Percentiles rank a stretch among this genome's conserved stretches.
phyloP scores from a whole-genome alignment of 192 early-diverging fungal species.

The Coemansia sp. region DNA sequence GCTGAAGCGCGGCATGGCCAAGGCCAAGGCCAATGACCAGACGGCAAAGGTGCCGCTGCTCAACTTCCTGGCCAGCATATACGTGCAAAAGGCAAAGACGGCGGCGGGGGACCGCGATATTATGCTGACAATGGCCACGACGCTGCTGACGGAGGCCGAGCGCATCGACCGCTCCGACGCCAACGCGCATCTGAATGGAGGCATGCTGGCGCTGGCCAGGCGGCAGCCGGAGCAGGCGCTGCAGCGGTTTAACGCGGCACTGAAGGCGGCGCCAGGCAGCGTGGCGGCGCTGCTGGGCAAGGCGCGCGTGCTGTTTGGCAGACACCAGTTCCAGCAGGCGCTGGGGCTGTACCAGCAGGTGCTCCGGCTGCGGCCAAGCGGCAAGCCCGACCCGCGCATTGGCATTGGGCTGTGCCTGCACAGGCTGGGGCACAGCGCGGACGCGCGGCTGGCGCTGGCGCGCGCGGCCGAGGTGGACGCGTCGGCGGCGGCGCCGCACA shows the following conservation, averaged over 20 bases:
- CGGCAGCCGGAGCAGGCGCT: conserved; percentile 37
- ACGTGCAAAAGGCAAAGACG: conserved; percentile 64
- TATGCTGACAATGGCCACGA: conserved; percentile 64
- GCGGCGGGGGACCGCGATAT: conserved; percentile 50
- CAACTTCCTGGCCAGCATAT: conserved; percentile 67
- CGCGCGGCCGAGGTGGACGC: conserved; percentile 66
- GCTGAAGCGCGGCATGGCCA: conserved; percentile 54
- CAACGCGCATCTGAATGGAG: conserved; percentile 71
- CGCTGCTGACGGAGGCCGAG: conserved; percentile 72
- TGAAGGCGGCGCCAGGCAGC: conserved; percentile 35
- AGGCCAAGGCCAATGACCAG: conserved; percentile 35
- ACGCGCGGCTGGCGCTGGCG: conserved; percentile 69
- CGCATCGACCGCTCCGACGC: conserved; percentile 64
- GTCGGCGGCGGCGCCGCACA: conserved; percentile 62
- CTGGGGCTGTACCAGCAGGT: conserved; percentile 75
- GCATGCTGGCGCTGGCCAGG: conserved; percentile 43
- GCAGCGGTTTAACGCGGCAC: conserved; percentile 50
- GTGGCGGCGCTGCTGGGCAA: conserved; percentile 56
- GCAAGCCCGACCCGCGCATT: conserved; percentile 68
- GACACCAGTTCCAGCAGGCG: conserved; percentile 63
- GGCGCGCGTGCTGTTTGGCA: conserved; percentile 59
- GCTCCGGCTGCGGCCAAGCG: conserved; percentile 56
- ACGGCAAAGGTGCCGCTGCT: conserved; percentile 62
- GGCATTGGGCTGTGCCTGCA: conserved; percentile 86
- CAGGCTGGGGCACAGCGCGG: conserved; percentile 59